A percentile compares a stretch with the other conserved stretches of the same genome.
These are phyloP conservation scores for Bertia moriformis DNA, from an alignment of 2,329 filamentous ascomycete species.

Conservation along the genomic window DNA sequence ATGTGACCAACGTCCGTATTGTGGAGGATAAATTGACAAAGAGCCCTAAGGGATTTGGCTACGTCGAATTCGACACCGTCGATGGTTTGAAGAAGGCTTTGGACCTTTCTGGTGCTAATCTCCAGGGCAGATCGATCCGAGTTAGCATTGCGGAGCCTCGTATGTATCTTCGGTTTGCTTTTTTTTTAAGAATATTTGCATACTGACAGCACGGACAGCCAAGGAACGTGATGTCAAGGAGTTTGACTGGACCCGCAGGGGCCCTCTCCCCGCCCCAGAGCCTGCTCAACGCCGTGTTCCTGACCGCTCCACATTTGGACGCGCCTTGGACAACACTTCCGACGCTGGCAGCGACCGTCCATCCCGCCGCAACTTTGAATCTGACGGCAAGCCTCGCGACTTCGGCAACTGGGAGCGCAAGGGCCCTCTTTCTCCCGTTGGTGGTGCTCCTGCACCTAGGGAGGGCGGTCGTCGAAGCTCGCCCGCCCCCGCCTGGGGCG, in stretches of 20 bases:
- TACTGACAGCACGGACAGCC: neutral
- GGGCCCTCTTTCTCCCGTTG: neutral
- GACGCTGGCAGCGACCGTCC: neutral
- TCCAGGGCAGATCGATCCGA: neutral
- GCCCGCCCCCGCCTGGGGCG: neutral
- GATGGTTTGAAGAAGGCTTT: slow-evolving; percentile 1
- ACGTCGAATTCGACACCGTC: slow-evolving; percentile 1
- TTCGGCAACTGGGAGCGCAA: slow-evolving; percentile 1
- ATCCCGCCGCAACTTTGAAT: neutral
- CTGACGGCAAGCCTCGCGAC: slow-evolving; percentile 1
- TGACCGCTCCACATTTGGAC: neutral
- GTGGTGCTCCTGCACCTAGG: neutral
- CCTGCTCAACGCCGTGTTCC: neutral
- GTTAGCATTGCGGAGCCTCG: neutral
- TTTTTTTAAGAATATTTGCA: neutral
- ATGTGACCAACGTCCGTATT: slow-evolving; percentile 1
- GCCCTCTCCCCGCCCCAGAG: neutral
- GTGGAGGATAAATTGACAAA: neutral
- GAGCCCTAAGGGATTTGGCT: neutral
- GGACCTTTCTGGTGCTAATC: neutral
- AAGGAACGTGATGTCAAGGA: slow-evolving; percentile 1
- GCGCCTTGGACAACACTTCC: neutral
- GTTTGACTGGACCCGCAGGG: slow-evolving; percentile 1
- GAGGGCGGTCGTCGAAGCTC: neutral
- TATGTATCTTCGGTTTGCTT: neutral